phyloP scores from a whole-genome alignment of 257 asterid genomes.

The Solanum clarkiae region DNA sequence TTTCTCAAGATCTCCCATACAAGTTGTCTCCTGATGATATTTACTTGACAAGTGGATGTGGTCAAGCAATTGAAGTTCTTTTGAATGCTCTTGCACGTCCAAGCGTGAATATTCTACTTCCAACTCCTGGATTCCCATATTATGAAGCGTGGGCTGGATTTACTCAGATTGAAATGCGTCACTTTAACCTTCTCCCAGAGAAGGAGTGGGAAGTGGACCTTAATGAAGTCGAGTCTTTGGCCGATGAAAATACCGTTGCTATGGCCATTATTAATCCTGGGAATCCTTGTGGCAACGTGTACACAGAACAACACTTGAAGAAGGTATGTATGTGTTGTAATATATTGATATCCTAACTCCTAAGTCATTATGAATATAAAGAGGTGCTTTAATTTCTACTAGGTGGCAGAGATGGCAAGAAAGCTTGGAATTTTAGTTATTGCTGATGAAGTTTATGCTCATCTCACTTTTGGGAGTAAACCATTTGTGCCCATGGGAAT shows the following conservation, averaged over 20 bases:
- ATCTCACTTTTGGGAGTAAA: slow-evolving; percentile 41
- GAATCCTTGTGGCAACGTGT: slow-evolving; percentile 70
- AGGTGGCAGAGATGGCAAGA: slow-evolving; percentile 59
- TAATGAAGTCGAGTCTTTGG: slow-evolving; percentile 37
- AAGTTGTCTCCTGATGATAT: slow-evolving; percentile 39
- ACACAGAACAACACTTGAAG: slow-evolving; percentile 34
- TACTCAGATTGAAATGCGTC: slow-evolving; percentile 47
- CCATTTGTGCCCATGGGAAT: slow-evolving; percentile 44
- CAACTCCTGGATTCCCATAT: slow-evolving; percentile 54
- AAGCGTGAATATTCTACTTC: slow-evolving; percentile 48
- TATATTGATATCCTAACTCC: not conserved
- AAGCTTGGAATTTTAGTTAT: slow-evolving; percentile 43
- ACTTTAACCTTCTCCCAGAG: slow-evolving; percentile 48
- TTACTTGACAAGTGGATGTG: slow-evolving; percentile 44
- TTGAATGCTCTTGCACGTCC: slow-evolving; percentile 44
- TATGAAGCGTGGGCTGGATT: slow-evolving; percentile 50
- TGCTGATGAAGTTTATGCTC: slow-evolving; percentile 62
- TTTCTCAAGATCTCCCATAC: slow-evolving; percentile 64
- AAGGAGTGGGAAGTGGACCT: slow-evolving; percentile 64
- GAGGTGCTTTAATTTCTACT: not conserved
- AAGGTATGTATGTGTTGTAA: slow-evolving; percentile 16
- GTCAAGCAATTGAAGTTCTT: slow-evolving; percentile 49
- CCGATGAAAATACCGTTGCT: slow-evolving; percentile 60
- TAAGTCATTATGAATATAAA: not conserved
- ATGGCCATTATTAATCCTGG: slow-evolving; percentile 66